Percentiles rank a stretch among this genome's conserved stretches.
phyloP scores from a whole-genome alignment of 1,284 basidiomycete genomes.

The Exobasidium cylindrosporum region DNA sequence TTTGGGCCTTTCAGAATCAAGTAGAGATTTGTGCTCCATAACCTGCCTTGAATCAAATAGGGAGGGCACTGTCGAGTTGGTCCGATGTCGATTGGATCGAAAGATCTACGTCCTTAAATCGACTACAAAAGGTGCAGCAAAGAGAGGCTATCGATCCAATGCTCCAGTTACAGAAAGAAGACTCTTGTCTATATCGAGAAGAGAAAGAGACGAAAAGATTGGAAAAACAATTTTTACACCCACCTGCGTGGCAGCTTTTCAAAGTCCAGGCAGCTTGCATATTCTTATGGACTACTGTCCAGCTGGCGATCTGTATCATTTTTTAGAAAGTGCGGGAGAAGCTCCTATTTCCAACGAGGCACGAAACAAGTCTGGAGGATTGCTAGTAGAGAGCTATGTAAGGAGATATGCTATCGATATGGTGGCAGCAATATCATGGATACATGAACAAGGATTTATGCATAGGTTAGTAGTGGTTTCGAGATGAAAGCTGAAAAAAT shows the following conservation, averaged over 20 bases:
- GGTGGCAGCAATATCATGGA: constrained; percentile 49
- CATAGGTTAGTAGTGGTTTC: constrained; percentile 25
- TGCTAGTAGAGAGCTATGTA: constrained; percentile 43
- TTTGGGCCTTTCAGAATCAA: background rate
- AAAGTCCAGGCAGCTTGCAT: constrained; percentile 45
- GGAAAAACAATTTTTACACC: constrained; percentile 28
- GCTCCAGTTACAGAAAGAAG: constrained; percentile 45
- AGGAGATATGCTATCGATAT: constrained; percentile 47
- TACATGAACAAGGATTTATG: constrained; percentile 43
- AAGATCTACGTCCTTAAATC: constrained; percentile 52
- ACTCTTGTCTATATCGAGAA: constrained; percentile 21
- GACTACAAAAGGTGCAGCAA: constrained; percentile 46
- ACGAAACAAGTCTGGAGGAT: constrained; percentile 24
- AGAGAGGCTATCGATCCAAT: constrained; percentile 29
- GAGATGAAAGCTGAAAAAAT: background rate
- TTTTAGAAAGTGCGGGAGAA: constrained; percentile 33
- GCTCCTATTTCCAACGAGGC: constrained; percentile 7
- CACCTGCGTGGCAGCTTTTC: constrained; percentile 45
- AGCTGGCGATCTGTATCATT: constrained; percentile 50
- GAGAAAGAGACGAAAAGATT: background rate
- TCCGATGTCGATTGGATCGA: constrained; percentile 46
- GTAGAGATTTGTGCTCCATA: constrained; percentile 2
- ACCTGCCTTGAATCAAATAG: constrained; percentile 9
- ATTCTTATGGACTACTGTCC: constrained; percentile 53
- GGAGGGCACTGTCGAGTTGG: constrained; percentile 30